phyloP scores from a whole-genome alignment of 768 basidiomycete species.

The Panellus pusillus region DNA sequence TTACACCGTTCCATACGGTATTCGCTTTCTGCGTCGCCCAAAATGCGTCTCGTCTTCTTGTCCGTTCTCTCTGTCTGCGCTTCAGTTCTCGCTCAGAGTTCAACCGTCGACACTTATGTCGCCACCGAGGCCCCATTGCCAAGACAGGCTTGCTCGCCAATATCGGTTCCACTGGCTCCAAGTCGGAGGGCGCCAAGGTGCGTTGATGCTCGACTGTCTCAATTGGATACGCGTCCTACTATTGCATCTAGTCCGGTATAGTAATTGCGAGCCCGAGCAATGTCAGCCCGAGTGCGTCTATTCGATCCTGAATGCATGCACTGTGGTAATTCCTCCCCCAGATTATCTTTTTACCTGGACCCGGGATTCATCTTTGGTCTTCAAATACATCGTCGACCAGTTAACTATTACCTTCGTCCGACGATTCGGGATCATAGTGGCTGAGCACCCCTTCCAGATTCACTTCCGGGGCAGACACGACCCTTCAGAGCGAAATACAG shows the following conservation, averaged over 20 bases:
- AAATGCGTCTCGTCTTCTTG: background rate
- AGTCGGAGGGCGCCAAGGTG: slow-evolving; percentile 44
- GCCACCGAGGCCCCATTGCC: slow-evolving; percentile 29
- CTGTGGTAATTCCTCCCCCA: slow-evolving; percentile 30
- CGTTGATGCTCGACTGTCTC: background rate
- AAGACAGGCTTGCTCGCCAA: slow-evolving; percentile 56
- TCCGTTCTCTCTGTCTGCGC: background rate
- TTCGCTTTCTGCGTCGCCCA: too few relatives aligned
- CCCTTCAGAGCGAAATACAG: slow-evolving; percentile 51
- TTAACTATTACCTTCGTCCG: slow-evolving; percentile 26
- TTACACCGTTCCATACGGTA: too few relatives aligned
- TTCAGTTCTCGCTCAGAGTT: background rate
- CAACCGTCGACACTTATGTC: slow-evolving; percentile 22
- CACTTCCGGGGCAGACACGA: slow-evolving; percentile 49
- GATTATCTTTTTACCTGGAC: slow-evolving; percentile 69
- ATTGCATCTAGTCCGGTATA: slow-evolving; percentile 31
- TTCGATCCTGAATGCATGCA: too few relatives aligned
- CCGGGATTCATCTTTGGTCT: slow-evolving; percentile 68
- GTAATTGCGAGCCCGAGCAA: slow-evolving; percentile 53
- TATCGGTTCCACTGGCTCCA: slow-evolving; percentile 51
- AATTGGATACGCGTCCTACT: background rate
- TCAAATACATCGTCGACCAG: slow-evolving; percentile 46
- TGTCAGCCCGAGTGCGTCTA: too few relatives aligned
- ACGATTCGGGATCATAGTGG: background rate
- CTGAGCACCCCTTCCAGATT: slow-evolving; percentile 24